A percentile compares a stretch with the other conserved stretches of the same genome.
Conservation (phyloP, 1,284 basidiomycete genomes). For the Leccinum angustisporum region DNA sequence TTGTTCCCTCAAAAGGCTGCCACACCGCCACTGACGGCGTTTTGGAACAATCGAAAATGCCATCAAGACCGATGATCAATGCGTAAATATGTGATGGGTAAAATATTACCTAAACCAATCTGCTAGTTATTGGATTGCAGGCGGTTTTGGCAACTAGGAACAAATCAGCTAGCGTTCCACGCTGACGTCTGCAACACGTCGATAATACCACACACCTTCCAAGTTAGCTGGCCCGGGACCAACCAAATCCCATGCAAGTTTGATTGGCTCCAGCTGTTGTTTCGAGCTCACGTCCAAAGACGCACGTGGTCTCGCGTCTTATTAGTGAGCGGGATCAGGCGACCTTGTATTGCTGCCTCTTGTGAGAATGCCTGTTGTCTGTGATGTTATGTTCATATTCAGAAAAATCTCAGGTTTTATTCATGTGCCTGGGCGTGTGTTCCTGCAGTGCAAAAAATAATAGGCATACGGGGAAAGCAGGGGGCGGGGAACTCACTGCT, state of each 20-base stretch:
- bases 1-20: not conserved
- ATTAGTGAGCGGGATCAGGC: conserved; percentile 7
- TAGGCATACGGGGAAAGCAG: conserved; percentile 1
- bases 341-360: not conserved
- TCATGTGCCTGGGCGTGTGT: conserved; percentile 7
- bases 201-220: not conserved
- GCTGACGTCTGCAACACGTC: not conserved
- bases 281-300: not conserved
- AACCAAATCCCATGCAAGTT: not conserved
- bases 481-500: not conserved
- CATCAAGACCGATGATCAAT: not conserved
- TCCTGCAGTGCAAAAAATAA: not conserved
- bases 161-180: not conserved
- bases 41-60: conserved; percentile 15
- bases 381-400: not conserved
- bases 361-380: conserved; percentile 8
- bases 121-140: conserved; percentile 7
- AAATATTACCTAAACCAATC: not conserved
- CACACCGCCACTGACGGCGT: conserved; percentile 12
- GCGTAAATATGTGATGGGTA: not conserved
- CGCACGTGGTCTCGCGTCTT: not conserved
- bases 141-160: not conserved
- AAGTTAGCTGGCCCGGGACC: not conserved
- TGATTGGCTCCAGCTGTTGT: not conserved
- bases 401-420: not conserved